Percentiles rank a stretch among this genome's conserved stretches.
phyloP scores from a whole-genome alignment of 495 filamentous ascomycete species.

The Echria macrotheca region DNA sequence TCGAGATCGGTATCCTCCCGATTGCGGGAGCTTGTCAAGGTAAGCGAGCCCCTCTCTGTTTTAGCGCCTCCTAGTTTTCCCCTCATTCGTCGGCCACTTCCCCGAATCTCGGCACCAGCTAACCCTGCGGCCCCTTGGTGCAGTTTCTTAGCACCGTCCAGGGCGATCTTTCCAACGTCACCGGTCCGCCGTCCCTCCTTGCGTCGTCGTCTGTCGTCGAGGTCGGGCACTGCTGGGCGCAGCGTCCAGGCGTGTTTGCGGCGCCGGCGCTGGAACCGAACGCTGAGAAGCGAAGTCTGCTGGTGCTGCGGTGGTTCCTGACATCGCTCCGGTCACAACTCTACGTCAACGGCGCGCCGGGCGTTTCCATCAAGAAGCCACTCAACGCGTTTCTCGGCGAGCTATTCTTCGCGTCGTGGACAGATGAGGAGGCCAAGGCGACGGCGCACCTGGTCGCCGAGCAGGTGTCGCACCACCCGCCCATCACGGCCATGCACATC shows the following conservation, averaged over 20 bases:
- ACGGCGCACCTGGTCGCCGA: slow-evolving; percentile 63
- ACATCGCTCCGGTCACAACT: slow-evolving; percentile 77
- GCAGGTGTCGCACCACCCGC: slow-evolving; percentile 67
- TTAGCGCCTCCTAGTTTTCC: not conserved
- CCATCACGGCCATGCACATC: slow-evolving; percentile 80
- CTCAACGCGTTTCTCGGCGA: slow-evolving; percentile 40
- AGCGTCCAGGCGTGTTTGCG: slow-evolving; percentile 72
- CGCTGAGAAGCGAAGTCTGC: slow-evolving; percentile 64
- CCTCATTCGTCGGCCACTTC: not conserved
- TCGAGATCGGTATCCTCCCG: slow-evolving; percentile 13
- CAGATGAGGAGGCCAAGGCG: slow-evolving; percentile 63
- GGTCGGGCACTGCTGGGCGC: slow-evolving; percentile 83
- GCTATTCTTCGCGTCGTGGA: slow-evolving; percentile 56
- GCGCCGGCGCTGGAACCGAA: slow-evolving; percentile 69
- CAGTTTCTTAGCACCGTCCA: slow-evolving; percentile 79
- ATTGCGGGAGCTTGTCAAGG: slow-evolving; percentile 17
- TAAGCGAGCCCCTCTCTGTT: not conserved
- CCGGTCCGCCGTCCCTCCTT: slow-evolving; percentile 80
- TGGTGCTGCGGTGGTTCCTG: slow-evolving; percentile 81
- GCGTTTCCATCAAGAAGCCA: slow-evolving; percentile 31
- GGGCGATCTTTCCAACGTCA: slow-evolving; percentile 80
- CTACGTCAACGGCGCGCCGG: slow-evolving; percentile 28
- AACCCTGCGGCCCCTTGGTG: not conserved
- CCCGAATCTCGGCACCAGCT: not conserved
- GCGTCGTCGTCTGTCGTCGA: slow-evolving; percentile 74